A percentile compares a stretch with the other conserved stretches of the same genome.
These are phyloP conservation scores for Acorus gramineus DNA, from an alignment of 106 monocot species.

Conservation along the genomic window DNA sequence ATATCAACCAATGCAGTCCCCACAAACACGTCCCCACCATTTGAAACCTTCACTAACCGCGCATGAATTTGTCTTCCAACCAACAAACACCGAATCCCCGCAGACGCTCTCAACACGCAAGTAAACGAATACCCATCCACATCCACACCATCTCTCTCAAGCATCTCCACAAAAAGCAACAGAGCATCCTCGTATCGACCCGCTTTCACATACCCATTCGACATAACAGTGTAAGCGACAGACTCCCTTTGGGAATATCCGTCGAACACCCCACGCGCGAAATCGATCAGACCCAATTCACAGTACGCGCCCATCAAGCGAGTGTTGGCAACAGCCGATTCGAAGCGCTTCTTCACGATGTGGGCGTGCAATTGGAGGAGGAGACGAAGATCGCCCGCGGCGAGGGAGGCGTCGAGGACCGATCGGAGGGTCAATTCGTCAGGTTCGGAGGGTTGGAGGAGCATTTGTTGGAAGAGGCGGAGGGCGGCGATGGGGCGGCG, in stretches of 20 bases:
- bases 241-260: constrained; percentile 33
- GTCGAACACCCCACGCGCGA: constrained; percentile 30
- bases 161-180: constrained; percentile 22
- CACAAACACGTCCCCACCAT: constrained; percentile 34
- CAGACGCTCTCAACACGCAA: constrained; percentile 32
- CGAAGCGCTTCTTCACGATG: constrained; percentile 12
- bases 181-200: constrained; percentile 15
- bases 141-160: constrained; percentile 1
- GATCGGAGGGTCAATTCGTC: constrained; percentile 31
- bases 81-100: constrained; percentile 5
- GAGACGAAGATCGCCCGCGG: neutral
- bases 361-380: constrained; percentile 29
- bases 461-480: constrained; percentile 37
- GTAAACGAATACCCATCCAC: constrained; percentile 30
- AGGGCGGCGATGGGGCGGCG: constrained; percentile 11
- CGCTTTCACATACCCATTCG: constrained; percentile 12
- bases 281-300: neutral
- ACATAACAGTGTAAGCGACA: constrained; percentile 31
- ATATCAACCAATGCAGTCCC: constrained; percentile 47
- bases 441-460: constrained; percentile 3
- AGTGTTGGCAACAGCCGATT: constrained; percentile 21
- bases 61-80: constrained; percentile 38
- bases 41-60: constrained; percentile 19
- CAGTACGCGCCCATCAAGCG: constrained; percentile 23
- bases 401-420: constrained; percentile 17